Evolutionary conservation across 257 asterid species (phyloP), one percentile per base, ranked within the genome.

Genomic region (Verbena officinalis): DNA sequence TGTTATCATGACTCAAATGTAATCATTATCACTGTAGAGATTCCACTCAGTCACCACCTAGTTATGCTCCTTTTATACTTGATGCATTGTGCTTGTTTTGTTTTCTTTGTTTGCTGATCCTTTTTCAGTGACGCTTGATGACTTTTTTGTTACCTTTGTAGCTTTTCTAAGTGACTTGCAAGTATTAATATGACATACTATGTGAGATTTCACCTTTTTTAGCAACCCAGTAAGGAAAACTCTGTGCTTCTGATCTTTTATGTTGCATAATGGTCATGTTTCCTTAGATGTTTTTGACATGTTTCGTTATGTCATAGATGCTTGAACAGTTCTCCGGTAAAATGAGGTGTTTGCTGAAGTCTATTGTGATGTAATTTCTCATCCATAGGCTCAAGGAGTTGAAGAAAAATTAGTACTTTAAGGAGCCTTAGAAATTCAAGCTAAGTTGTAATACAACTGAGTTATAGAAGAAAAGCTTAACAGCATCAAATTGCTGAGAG

Each of bases 321-420:
- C 59, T 51, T 48, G 20, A 51, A 53, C 46, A 27, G 33, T 27
- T 61, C 27, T 24, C 12, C 39, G 24, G 42, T 58, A n/a, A 50
- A 43, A 33, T 73, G 42, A 60, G 38, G 39, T 40, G 23, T 59
- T 59, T 43, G 20, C 20, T 24, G 56, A 46, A 48, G 54, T 27
- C 46, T 62, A 23, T 17, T 21, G 19, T 72, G 9, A 21, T 40
- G 5, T 20, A 19, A 39, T 11, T 2, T 27, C 33, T 27, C 7
- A 46, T 53, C 4, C 50, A 16, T 38, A 39, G 16, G 23, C 20
- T 34, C 6, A 20, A 9, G 33, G 16, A 53, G 64, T 42, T 55
- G 52, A 62, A 43, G 48, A 16, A 12, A 43, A 60, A 11, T 70
- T 21, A 50, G 5, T 14, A 24, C 12, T 22, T 27, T 27, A 2